Evolutionary conservation across 768 basidiomycete genomes (phyloP).

Genomic region (Boletus fagicola): DNA sequence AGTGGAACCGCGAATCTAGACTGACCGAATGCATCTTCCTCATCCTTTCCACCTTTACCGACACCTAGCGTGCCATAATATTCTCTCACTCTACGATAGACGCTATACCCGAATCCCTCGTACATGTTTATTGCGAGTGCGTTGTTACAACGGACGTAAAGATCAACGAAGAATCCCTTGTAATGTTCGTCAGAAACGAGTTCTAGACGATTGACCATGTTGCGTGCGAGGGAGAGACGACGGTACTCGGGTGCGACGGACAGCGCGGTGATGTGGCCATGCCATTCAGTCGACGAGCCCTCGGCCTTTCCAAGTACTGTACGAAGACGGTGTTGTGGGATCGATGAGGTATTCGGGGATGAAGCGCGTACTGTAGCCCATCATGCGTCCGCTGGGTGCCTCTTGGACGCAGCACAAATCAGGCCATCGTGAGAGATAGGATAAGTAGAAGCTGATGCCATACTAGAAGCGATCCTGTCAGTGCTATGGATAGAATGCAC

Average conservation of each 20-base stretch:
- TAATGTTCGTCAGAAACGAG: constrained; percentile 77
- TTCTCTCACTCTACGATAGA: constrained; percentile 85
- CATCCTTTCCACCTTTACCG: constrained; percentile 75
- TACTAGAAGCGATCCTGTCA: constrained; percentile 50
- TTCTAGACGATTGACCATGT: constrained; percentile 86
- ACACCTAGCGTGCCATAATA: constrained; percentile 81
- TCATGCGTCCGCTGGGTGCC: constrained; percentile 77
- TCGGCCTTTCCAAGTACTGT: constrained; percentile 94
- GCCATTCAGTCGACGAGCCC: constrained; percentile 72
- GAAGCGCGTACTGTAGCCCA: constrained; percentile 80
- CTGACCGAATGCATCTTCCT: constrained; percentile 91
- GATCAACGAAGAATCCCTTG: constrained; percentile 88
- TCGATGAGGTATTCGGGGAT: constrained; percentile 5
- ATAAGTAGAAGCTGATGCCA: constrained; percentile 83
- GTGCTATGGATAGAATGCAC: background rate
- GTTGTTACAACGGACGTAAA: constrained; percentile 92
- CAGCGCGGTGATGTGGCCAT: constrained; percentile 93
- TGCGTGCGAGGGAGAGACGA: constrained; percentile 79
- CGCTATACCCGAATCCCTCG: constrained; percentile 89
- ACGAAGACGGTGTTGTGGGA: constrained; percentile 1
- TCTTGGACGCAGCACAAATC: constrained; percentile 85
- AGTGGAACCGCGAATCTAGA: constrained; percentile 16
- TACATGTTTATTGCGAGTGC: constrained; percentile 86
- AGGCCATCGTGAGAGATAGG: constrained; percentile 88
- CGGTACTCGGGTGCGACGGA: constrained; percentile 95